Base-by-base conservation (phyloP, 345 rosid species). In the Arabidopsis suecica region DNA sequence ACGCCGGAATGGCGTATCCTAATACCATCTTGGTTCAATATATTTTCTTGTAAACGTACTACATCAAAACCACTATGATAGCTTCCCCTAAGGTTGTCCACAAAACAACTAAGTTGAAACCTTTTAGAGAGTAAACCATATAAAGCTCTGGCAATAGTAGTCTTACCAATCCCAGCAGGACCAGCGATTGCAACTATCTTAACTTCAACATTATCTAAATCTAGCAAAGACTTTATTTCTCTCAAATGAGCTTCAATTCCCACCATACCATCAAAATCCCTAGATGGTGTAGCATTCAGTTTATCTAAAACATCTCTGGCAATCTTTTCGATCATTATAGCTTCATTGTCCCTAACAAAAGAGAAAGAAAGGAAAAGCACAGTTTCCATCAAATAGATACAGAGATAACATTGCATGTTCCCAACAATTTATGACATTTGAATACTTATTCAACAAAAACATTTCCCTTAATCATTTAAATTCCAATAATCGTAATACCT, bases 81-180 rank as follows among this genome's bases (percentile, higher is more conserved):
- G 28, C 13, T 63, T 8, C 7, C 68, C 5, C 40, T 63, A 63
- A 63, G 54, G 68, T 28, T 63, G 54, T 63, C 68, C 10, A 63
- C 54, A 63, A 63, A 63, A 44, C 68, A 63, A n/a, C n/a, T n/a
- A 44, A 63, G 68, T 6, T 65, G 69, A 65, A 65, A 65, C 41
- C 7, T 65, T 6, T 32, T 1, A 64, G 56, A 47, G 30, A 47
- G 25, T 47, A 0, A n/a, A 6, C 16, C 18, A 1, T 47, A 18
- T 1, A 65, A 33, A 48, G 69, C 69, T 22, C 56, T 65, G 0
- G 69, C 69, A 47, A 65, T 34, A 3, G 63, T 58, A 34, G 44
- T 58, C 28, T 58, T 58, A 34, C 63, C 63, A 58, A 58, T 58
- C 4, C 63, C 63, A 2, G 44, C 44, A 5, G 44, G 63, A 18